phyloP scores from a whole-genome alignment of 2,329 filamentous ascomycete genomes.

The Botryosphaeria dothidea region DNA sequence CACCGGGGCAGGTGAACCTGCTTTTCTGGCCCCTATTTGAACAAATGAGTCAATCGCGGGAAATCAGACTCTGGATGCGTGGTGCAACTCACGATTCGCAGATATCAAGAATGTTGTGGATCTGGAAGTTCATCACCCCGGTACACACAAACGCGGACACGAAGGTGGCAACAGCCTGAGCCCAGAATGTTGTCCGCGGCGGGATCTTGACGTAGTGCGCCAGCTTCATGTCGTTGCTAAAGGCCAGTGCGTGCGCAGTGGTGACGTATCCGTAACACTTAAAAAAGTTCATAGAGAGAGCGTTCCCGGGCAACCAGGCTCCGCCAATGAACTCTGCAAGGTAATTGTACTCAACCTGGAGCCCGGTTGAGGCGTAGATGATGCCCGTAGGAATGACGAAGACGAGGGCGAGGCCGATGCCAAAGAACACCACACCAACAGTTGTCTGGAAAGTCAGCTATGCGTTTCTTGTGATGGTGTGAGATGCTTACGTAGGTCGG shows the following conservation, averaged over 20 bases:
- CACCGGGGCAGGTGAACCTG: conserved; percentile 59
- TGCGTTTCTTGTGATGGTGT: not conserved
- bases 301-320: conserved; percentile 21
- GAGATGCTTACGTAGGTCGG: conserved; percentile 43
- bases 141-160: conserved; percentile 69
- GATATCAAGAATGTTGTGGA: conserved; percentile 61
- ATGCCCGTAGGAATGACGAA: conserved; percentile 57
- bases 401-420: conserved; percentile 51
- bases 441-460: conserved; percentile 35
- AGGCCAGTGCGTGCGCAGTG: conserved; percentile 21
- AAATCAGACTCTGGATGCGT: no score
- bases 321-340: conserved; percentile 46
- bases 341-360: conserved; percentile 52
- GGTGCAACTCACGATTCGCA: conserved; percentile 48
- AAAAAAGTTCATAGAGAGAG: conserved; percentile 21
- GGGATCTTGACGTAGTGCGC: conserved; percentile 59
- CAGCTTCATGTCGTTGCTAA: conserved; percentile 33
- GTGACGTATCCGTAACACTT: conserved; percentile 22
- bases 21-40: conserved; percentile 19
- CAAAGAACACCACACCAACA: conserved; percentile 54
- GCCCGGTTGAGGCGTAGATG: conserved; percentile 56
- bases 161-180: conserved; percentile 65
- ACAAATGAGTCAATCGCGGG: not conserved
- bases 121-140: conserved; percentile 60
- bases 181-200: conserved; percentile 68